Percentiles rank a stretch among this genome's conserved stretches.
Conservation (phyloP, 345 rosid species). For the Draba incana region DNA sequence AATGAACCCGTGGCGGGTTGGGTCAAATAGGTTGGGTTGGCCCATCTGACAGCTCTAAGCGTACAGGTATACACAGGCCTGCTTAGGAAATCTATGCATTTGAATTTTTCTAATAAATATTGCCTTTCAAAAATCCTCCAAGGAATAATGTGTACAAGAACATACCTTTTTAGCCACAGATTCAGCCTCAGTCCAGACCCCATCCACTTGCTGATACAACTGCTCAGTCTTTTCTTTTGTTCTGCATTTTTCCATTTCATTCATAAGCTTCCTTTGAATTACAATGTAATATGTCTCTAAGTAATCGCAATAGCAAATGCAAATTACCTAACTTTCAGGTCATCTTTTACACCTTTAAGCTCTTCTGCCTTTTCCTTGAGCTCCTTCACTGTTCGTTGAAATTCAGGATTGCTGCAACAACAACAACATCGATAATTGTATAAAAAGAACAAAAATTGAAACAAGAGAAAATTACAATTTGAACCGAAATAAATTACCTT, state of each 20-base stretch:
- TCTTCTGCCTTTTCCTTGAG: constrained; percentile 75
- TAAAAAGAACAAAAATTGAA: not conserved
- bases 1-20: too few relatives aligned
- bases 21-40: too few relatives aligned
- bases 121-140: too few relatives aligned
- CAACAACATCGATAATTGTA: not conserved
- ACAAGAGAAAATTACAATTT: not conserved
- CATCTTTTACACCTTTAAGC: constrained; percentile 70
- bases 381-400: constrained; percentile 73
- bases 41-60: too few relatives aligned
- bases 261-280: constrained; percentile 63
- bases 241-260: constrained; percentile 76
- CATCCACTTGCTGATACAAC: constrained; percentile 86
- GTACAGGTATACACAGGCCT: too few relatives aligned
- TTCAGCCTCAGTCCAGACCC: constrained; percentile 89
- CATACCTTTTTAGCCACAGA: constrained; percentile 85
- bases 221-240: constrained; percentile 89
- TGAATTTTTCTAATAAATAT: too few relatives aligned
- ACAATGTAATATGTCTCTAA: constrained; percentile 55
- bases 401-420: constrained; percentile 69
- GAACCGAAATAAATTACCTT: constrained; percentile 14
- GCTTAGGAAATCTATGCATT: too few relatives aligned
- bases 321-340: constrained; percentile 73
- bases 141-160: not conserved
- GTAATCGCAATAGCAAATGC: constrained; percentile 7